Conservation (phyloP, 2,329 filamentous ascomycete species). For the Ceratocystis variospora region DNA sequence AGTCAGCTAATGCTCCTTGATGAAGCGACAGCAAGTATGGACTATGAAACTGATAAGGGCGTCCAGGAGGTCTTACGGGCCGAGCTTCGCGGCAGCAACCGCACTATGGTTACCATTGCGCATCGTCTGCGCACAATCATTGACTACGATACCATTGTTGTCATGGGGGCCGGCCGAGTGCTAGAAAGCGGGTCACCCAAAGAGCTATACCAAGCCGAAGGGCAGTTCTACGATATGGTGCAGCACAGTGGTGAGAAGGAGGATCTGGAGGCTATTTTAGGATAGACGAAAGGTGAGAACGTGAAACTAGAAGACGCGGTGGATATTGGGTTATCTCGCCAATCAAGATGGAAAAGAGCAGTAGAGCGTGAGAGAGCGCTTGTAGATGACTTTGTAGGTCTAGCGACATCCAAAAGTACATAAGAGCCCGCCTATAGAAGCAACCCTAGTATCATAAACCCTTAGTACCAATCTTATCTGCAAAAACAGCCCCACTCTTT, state of each 20-base stretch:
- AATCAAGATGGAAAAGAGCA: background rate
- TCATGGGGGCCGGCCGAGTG: slow-evolving; percentile 34
- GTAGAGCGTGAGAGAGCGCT: background rate
- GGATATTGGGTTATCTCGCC: too few species aligned
- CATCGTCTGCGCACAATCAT: slow-evolving; percentile 38
- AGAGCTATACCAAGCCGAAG: slow-evolving; percentile 33
- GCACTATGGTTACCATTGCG: slow-evolving; percentile 37
- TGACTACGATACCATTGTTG: slow-evolving; percentile 38
- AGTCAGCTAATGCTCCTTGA: slow-evolving; percentile 36
- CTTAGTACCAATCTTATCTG: background rate
- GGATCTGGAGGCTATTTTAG: slow-evolving; percentile 16
- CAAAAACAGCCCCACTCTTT: background rate
- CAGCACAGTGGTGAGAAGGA: slow-evolving; percentile 40
- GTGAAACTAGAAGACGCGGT: background rate
- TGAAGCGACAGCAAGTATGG: slow-evolving; percentile 38
- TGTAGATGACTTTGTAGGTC: background rate
- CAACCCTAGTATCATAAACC: background rate
- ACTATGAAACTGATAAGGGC: slow-evolving; percentile 34
- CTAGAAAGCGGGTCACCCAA: slow-evolving; percentile 36
- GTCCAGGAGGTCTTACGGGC: slow-evolving; percentile 34
- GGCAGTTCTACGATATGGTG: slow-evolving; percentile 42
- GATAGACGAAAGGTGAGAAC: background rate
- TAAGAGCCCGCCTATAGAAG: background rate
- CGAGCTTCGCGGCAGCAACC: slow-evolving; percentile 33
- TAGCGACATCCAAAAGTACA: background rate